Base-by-base conservation (phyloP, 2,329 filamentous ascomycete genomes). In the Raffaelea albimanens region DNA sequence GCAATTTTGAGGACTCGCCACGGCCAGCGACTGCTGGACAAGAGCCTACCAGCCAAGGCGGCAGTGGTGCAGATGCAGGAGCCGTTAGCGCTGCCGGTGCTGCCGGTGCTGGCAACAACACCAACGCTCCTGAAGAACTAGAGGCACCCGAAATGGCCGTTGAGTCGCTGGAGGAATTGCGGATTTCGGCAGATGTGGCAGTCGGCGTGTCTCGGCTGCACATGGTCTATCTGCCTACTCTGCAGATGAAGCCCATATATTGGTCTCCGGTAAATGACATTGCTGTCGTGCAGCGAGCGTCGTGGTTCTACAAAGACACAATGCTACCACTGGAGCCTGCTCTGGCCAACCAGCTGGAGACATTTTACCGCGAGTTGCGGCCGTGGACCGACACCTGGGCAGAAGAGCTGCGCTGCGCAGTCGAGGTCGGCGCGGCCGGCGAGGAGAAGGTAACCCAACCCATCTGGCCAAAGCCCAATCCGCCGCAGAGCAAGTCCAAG, bases 291-390 rank as follows among this genome's bases (percentile, higher is more conserved):
- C 75, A 85, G 49, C 76, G 93, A 54, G 89, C 86, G 1, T 97
- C 91, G 1, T 98, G 93, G 93, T 98, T 98, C 62, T 97, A 97
- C 65, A 85, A 85, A 52, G 90, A 96, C 59, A 91, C 85, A 1
- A 95, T 97, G 89, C 71, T 87, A 50, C 93, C 93, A 0, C 78
- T 98, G 5, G 87, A 95, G 53, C 78, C 87, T 1, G 70, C 80
- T 16, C 83, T 96, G 31, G 89, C 93, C 9, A 98, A 97, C 57
- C 88, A 90, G 63, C 73, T 98, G 1, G 93, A 98, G 62, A 77
- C 82, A n/a, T 90, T 91, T 5, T 98, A 95, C 60, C 71, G 84
- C 48, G 87, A 95, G 58, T 70, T 97, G 44, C 82, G 82, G 46
- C 87, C 88, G 0, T 95, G 91, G 83, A 89, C 86, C 2, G 80